Percentiles rank a stretch among this genome's conserved stretches.
Evolutionary conservation across 2,329 filamentous ascomycete species (phyloP).

Genomic region (Coleophoma cylindrospora): DNA sequence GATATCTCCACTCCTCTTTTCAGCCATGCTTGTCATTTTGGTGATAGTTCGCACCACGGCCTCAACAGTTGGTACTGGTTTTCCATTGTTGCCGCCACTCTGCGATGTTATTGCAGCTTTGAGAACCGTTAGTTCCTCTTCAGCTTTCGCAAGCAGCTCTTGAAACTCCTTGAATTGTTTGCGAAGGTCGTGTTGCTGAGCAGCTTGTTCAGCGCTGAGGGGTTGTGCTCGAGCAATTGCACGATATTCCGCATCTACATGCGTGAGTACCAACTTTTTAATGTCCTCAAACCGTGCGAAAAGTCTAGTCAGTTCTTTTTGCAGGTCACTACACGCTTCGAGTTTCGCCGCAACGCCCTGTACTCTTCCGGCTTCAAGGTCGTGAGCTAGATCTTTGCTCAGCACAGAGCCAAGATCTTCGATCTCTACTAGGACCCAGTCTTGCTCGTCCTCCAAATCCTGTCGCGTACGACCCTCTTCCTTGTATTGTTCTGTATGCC

Average conservation of each 20-base stretch:
- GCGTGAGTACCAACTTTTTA: constrained; percentile 66
- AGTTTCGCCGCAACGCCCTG: constrained; percentile 65
- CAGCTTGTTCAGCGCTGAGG: constrained; percentile 77
- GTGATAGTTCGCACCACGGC: constrained; percentile 85
- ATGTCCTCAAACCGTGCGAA: constrained; percentile 74
- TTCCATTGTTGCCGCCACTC: constrained; percentile 44
- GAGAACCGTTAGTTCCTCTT: constrained; percentile 74
- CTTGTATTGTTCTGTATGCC: constrained; percentile 53
- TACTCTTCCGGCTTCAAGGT: constrained; percentile 64
- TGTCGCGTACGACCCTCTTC: constrained; percentile 52
- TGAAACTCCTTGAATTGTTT: constrained; percentile 70
- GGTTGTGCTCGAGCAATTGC: constrained; percentile 65
- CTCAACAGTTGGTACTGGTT: constrained; percentile 69
- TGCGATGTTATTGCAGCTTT: constrained; percentile 68
- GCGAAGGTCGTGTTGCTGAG: constrained; percentile 79
- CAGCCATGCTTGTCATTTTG: constrained; percentile 89
- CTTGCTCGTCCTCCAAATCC: constrained; percentile 63
- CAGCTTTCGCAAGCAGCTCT: constrained; percentile 69
- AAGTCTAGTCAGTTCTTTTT: constrained; percentile 66
- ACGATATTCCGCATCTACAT: constrained; percentile 61
- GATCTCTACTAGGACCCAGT: constrained; percentile 75
- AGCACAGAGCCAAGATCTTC: constrained; percentile 61
- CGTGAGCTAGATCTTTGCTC: constrained; percentile 55
- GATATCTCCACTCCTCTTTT: constrained; percentile 86
- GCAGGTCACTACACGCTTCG: constrained; percentile 60